Conservation (phyloP, 2,329 filamentous ascomycete species). For the Neocatenulostroma microsporum region DNA sequence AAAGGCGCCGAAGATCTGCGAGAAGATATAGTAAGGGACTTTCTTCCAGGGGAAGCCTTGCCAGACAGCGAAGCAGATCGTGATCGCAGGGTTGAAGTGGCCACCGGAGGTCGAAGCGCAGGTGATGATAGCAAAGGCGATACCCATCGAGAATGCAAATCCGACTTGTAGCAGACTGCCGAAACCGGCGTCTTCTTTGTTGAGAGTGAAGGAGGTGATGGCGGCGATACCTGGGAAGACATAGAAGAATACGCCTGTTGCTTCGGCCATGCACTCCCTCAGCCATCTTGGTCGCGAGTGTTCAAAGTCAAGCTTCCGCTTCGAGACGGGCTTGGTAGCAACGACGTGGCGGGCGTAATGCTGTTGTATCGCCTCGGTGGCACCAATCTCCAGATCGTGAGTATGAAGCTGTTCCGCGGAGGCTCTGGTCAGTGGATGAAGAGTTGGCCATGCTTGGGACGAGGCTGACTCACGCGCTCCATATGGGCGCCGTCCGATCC, state of each 20-base stretch:
- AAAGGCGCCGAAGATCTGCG: conserved; percentile 50
- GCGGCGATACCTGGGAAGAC: conserved; percentile 47
- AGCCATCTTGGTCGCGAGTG: conserved; percentile 46
- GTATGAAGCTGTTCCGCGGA: conserved; percentile 18
- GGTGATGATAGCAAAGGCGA: conserved; percentile 52
- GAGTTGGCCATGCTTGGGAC: not conserved
- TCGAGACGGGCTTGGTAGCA: conserved; percentile 43
- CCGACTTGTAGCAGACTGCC: conserved; percentile 51
- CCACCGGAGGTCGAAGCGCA: conserved; percentile 46
- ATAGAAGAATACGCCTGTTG: conserved; percentile 47
- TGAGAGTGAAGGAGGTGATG: conserved; percentile 44
- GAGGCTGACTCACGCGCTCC: conserved; percentile 9
- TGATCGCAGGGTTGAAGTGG: conserved; percentile 31
- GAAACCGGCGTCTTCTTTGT: conserved; percentile 36
- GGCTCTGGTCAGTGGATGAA: conserved; percentile 1
- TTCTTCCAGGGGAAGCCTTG: conserved; percentile 54
- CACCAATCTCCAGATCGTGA: conserved; percentile 43
- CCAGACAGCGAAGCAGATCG: conserved; percentile 40
- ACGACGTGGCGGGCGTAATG: conserved; percentile 47
- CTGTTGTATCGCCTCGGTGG: conserved; percentile 46
- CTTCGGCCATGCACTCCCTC: conserved; percentile 50
- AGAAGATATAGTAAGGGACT: conserved; percentile 50
- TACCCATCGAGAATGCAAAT: conserved; percentile 49
- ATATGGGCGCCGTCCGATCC: conserved; percentile 5
- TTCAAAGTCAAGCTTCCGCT: conserved; percentile 50